These are phyloP conservation scores for Yamagishiella unicocca DNA, from an alignment of 139 green algal genomes.

Conservation along the genomic window DNA sequence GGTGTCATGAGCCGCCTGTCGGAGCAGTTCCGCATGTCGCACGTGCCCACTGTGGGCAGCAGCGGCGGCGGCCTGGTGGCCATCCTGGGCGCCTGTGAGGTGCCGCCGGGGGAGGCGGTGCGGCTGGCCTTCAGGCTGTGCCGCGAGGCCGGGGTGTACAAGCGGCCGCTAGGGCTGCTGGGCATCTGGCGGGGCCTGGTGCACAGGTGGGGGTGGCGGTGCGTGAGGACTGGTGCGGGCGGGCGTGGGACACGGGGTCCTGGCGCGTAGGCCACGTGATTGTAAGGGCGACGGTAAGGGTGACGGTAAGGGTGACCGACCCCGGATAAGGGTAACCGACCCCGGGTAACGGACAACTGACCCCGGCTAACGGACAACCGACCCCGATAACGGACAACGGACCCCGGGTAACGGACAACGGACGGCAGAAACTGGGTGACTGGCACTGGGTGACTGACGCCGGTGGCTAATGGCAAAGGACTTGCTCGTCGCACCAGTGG, in stretches of 20 bases:
- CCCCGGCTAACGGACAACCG: neutral
- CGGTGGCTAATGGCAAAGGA: too few relatives aligned
- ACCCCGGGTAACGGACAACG: too few relatives aligned
- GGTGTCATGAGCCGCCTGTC: conserved; percentile 30
- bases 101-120: neutral
- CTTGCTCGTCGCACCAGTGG: too few relatives aligned
- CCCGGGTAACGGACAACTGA: neutral
- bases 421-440: too few relatives aligned
- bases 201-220: conserved; percentile 13
- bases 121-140: conserved; percentile 5
- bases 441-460: too few relatives aligned
- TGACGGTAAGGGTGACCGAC: too few relatives aligned
- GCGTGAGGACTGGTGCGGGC: too few relatives aligned
- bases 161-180: conserved; percentile 25
- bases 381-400: too few relatives aligned
- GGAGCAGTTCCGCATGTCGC: neutral
- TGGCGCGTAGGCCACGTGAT: neutral
- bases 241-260: neutral
- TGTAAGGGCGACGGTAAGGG: neutral
- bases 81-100: conserved; percentile 26
- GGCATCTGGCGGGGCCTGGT: conserved; percentile 32
- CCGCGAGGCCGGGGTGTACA: conserved; percentile 32
- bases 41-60: neutral
- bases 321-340: neutral
- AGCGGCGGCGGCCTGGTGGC: conserved; percentile 35